phyloP scores from a whole-genome alignment of 2,329 filamentous ascomycete species.

The Cylindrodendrum hubeiense region DNA sequence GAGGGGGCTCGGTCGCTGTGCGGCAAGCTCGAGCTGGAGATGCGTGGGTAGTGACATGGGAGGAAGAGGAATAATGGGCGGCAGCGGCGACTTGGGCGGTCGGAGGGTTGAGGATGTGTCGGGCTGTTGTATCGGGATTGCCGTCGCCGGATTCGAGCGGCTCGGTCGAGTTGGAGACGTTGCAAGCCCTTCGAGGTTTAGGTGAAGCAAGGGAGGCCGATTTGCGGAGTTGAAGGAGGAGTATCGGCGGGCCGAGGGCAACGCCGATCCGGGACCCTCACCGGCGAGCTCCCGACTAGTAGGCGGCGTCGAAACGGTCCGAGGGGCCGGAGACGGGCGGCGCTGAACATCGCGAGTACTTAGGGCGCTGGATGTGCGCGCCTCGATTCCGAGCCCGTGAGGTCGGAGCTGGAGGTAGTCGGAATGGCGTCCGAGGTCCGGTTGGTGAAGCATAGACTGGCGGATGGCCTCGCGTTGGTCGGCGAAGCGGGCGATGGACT shows the following conservation, averaged over 20 bases:
- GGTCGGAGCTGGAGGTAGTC: slow-evolving; percentile 34
- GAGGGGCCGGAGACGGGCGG: slow-evolving; percentile 51
- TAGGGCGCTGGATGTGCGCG: slow-evolving; percentile 24
- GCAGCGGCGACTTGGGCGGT: slow-evolving; percentile 60
- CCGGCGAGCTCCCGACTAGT: slow-evolving; percentile 55
- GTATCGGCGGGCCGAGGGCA: slow-evolving; percentile 58
- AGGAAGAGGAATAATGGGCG: slow-evolving; percentile 69
- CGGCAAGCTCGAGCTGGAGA: slow-evolving; percentile 73
- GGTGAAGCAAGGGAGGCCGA: slow-evolving; percentile 59
- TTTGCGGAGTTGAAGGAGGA: slow-evolving; percentile 63
- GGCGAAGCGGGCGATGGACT: slow-evolving; percentile 44
- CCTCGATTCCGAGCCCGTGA: slow-evolving; percentile 44
- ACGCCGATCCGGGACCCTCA: slow-evolving; percentile 40
- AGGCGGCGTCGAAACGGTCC: slow-evolving; percentile 67
- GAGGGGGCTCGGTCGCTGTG: slow-evolving; percentile 71
- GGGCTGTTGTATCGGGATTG: slow-evolving; percentile 41
- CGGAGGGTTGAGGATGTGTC: slow-evolving; percentile 42
- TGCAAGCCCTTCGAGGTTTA: slow-evolving; percentile 50
- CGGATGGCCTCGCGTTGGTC: slow-evolving; percentile 49
- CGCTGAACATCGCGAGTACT: slow-evolving; percentile 38
- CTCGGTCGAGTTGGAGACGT: slow-evolving; percentile 33
- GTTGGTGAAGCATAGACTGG: slow-evolving; percentile 46
- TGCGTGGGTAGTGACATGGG: slow-evolving; percentile 77
- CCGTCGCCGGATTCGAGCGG: slow-evolving; percentile 40
- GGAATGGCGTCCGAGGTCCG: slow-evolving; percentile 29